Evolutionary conservation across 352 stramenopile genomes (phyloP), one percentile per base, ranked within the genome.

Genomic region (Peronospora farinosa): DNA sequence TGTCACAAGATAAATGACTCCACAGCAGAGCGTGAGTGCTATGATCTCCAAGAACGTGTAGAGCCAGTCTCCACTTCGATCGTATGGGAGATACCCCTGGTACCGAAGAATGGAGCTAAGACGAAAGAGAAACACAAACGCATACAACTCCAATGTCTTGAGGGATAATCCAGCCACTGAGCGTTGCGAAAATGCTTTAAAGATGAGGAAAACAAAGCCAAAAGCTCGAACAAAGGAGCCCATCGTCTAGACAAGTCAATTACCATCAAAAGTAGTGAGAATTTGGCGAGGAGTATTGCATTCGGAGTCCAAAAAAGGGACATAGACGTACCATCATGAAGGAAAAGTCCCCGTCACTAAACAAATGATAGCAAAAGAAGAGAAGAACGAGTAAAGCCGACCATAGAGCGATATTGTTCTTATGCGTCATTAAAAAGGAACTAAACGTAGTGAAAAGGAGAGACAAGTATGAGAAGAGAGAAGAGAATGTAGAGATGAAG

Each of bases 301-400:
- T 7, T 27, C 3, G 3, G 23, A 27, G 23, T 7, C 3, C 0
- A 4, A 5, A 27, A 27, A 6, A 27, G 23, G 3, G 5, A 32
- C 7, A 12, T 5, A 39, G n/a, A 30, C 8, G 41, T 44, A 96
- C 88, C 91, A 99, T 97, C 11, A 98, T 78, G 66, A 99, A 98
- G 37, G 95, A 98, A 67, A 99, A 99, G 69, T 99, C 96, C 27
- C 95, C 95, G 65, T 97, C 94, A 35, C 89, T 98, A 49, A 98
- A 88, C 36, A 98, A 74, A 65, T 97, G 92, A 68, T 98, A 98
- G 65, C 96, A 95, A 53, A 98, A 94, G 37, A 98, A 75, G 37
- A 97, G 93, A 15, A 85, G 67, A 11, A 96, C 86, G 42, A 97
- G 90, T 62, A 98, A 98, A 47, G 78, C 92, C 58, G 86, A 96